Evolutionary conservation across 2,329 filamentous ascomycete species (phyloP).

Genomic region (Cladosporium halotolerans): DNA sequence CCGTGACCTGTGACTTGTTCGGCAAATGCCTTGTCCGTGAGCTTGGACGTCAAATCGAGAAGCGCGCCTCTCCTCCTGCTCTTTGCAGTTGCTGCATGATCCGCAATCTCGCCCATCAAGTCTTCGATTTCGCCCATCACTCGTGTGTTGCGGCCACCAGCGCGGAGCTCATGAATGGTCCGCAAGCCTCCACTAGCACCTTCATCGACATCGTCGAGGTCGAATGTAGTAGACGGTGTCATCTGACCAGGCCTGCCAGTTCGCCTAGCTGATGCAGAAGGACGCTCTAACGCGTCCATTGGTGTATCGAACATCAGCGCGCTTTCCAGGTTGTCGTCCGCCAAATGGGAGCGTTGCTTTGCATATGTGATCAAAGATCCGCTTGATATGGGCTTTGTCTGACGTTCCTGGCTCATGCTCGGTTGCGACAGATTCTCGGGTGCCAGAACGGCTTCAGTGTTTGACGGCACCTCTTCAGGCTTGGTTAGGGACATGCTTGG

Average conservation of each 20-base stretch:
- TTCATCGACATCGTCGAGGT: constrained; percentile 40
- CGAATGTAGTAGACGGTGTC: constrained; percentile 15
- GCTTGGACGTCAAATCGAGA: constrained; percentile 49
- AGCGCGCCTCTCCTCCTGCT: constrained; percentile 48
- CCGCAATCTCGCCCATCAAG: constrained; percentile 54
- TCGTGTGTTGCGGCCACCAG: constrained; percentile 51
- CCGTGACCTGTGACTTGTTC: constrained; percentile 68
- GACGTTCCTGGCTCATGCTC: background rate
- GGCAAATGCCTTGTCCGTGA: constrained; percentile 56
- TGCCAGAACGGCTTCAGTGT: background rate
- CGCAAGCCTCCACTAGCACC: constrained; percentile 40
- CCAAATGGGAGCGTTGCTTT: constrained; percentile 53
- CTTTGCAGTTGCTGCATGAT: constrained; percentile 34
- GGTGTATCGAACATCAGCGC: constrained; percentile 28
- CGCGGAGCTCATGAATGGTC: constrained; percentile 57
- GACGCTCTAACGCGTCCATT: constrained; percentile 19
- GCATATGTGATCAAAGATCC: constrained; percentile 49
- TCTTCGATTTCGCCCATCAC: constrained; percentile 51
- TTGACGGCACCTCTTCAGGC: background rate
- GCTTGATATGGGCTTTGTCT: background rate
- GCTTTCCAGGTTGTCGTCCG: constrained; percentile 43
- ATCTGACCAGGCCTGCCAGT: constrained; percentile 11
- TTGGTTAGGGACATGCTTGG: background rate
- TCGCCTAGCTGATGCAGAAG: constrained; percentile 19
- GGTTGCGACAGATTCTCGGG: background rate